Conservation (phyloP, 108 stramenopile genomes). For the Cyclotella choctawhatcheeana region DNA sequence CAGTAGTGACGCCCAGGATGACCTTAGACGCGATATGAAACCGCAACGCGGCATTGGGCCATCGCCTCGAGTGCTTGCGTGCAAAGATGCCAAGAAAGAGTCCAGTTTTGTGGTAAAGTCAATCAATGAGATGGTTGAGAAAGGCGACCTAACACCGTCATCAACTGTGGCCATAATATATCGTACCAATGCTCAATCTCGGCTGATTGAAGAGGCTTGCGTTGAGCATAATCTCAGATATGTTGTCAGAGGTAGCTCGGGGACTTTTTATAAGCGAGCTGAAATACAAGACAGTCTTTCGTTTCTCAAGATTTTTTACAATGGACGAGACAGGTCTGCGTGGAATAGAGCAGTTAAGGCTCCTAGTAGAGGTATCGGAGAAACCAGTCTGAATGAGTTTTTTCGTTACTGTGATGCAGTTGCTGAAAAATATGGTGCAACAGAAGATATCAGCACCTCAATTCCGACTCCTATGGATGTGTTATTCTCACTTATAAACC, state of each 20-base stretch:
- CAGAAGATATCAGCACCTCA: background rate
- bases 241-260: constrained; percentile 73
- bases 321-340: constrained; percentile 68
- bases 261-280: constrained; percentile 77
- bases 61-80: constrained; percentile 70
- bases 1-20: constrained; percentile 33
- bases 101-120: constrained; percentile 74
- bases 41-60: constrained; percentile 79
- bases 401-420: constrained; percentile 64
- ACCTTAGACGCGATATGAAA: constrained; percentile 73
- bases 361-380: constrained; percentile 76
- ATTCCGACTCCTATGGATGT: constrained; percentile 70
- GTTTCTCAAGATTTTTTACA: constrained; percentile 76
- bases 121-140: constrained; percentile 63
- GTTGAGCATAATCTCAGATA: constrained; percentile 75
- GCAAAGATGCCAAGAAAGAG: constrained; percentile 73
- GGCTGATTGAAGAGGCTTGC: constrained; percentile 89
- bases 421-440: constrained; percentile 27
- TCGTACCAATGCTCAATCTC: constrained; percentile 91
- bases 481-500: constrained; percentile 54
- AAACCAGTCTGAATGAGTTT: constrained; percentile 63
- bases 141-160: constrained; percentile 40
- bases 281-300: constrained; percentile 84
- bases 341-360: constrained; percentile 78
- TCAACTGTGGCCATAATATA: constrained; percentile 84